A percentile compares a stretch with the other conserved stretches of the same genome.
Evolutionary conservation across 2,329 filamentous ascomycete genomes (phyloP).

Genomic region (Colletotrichum neosansevieriae): DNA sequence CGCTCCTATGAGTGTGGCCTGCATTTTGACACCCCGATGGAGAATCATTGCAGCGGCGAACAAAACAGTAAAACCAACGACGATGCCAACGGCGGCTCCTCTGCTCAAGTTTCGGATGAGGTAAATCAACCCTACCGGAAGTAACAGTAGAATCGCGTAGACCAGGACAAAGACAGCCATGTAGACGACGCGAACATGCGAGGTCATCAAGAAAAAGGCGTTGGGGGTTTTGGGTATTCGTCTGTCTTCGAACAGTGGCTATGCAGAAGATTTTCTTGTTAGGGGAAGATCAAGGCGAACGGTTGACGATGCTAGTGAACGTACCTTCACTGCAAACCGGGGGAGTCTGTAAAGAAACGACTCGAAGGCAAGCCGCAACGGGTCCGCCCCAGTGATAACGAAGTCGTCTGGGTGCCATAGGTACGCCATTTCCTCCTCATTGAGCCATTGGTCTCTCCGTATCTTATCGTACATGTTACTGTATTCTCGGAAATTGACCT

Average conservation of each 20-base stretch:
- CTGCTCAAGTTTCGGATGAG: not conserved
- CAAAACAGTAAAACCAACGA: not conserved
- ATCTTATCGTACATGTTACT: not conserved
- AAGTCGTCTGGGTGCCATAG: not conserved
- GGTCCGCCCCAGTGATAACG: not conserved
- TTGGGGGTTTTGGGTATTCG: not conserved
- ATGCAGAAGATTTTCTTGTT: rapidly evolving
- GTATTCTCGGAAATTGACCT: not conserved
- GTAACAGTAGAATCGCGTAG: not conserved
- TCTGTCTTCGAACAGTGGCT: not conserved
- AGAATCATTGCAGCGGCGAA: not conserved
- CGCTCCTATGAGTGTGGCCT: not conserved
- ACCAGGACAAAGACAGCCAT: not conserved
- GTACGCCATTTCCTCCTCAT: not conserved
- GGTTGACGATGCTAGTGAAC: not conserved
- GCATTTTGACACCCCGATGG: not conserved
- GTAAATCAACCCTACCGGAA: not conserved
- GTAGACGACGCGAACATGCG: not conserved
- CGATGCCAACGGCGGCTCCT: not conserved
- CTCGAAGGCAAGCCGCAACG: not conserved
- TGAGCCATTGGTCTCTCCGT: not conserved
- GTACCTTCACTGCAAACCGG: not conserved
- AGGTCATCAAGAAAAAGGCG: not conserved
- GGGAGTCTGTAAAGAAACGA: not conserved
- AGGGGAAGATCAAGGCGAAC: not conserved